A percentile compares a stretch with the other conserved stretches of the same genome.
These are phyloP conservation scores for Kodamaea jinghongensis DNA, from an alignment of 805 yeast species.

Conservation along the genomic window DNA sequence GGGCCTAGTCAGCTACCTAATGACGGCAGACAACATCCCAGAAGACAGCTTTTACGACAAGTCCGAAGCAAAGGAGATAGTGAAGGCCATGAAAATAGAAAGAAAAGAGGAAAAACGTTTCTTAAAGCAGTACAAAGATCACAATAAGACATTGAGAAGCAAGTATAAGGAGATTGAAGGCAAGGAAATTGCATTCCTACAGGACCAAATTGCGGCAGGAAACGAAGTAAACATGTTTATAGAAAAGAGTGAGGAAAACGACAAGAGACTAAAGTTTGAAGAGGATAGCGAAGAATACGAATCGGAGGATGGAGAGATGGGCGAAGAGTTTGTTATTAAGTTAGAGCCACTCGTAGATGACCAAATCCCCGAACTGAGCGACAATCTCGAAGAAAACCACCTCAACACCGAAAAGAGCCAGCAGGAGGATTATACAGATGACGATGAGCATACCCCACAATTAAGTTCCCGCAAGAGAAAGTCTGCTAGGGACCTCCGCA, in stretches of 20 bases:
- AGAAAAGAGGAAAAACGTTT: conserved; percentile 11
- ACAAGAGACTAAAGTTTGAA: neutral
- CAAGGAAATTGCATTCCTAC: neutral
- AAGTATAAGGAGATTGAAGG: conserved; percentile 7
- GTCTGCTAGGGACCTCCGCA: too few species aligned
- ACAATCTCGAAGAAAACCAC: too few species aligned
- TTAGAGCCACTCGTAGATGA: neutral
- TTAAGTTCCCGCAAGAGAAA: too few species aligned
- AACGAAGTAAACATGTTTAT: neutral
- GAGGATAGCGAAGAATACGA: neutral
- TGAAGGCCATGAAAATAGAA: conserved; percentile 11
- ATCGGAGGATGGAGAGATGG: neutral
- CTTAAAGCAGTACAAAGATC: conserved; percentile 5
- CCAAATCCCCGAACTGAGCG: too few species aligned
- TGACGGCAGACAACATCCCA: conserved; percentile 5
- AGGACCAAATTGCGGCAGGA: neutral
- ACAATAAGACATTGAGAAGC: conserved; percentile 8
- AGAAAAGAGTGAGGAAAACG: neutral
- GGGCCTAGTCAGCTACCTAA: conserved; percentile 11
- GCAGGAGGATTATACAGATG: too few species aligned
- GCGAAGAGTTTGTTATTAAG: neutral
- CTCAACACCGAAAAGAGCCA: too few species aligned
- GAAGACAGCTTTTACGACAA: conserved; percentile 7
- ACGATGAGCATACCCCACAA: too few species aligned
- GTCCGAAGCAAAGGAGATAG: conserved; percentile 12